phyloP scores from a whole-genome alignment of 495 filamentous ascomycete genomes.

The Aspergillus leporis region DNA sequence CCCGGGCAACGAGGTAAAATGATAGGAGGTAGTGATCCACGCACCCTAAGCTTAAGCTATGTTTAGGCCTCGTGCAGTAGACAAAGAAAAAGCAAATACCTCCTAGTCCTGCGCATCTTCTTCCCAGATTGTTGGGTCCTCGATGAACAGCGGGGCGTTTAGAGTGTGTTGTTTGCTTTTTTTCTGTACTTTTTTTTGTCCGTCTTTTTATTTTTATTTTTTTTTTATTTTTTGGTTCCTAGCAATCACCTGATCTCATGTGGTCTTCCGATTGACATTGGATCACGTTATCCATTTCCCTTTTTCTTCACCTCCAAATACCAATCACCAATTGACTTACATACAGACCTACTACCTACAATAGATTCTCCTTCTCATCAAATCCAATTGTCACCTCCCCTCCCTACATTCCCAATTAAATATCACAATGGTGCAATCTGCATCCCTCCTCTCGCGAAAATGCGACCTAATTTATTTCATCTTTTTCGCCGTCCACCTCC shows the following conservation, averaged over 20 bases:
- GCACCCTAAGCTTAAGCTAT: slow-evolving; percentile 33
- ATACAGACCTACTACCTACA: not conserved
- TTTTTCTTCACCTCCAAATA: not conserved
- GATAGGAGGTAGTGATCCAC: slow-evolving; percentile 14
- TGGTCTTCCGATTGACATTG: not conserved
- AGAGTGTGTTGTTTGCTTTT: slow-evolving; percentile 14
- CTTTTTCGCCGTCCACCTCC: slow-evolving; percentile 69
- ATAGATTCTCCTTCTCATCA: not conserved
- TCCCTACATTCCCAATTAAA: not conserved
- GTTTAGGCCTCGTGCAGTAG: slow-evolving; percentile 24
- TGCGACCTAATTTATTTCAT: slow-evolving; percentile 62
- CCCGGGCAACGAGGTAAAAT: slow-evolving; percentile 13
- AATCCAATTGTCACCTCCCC: not conserved
- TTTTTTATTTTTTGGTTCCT: not conserved
- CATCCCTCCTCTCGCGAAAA: slow-evolving; percentile 46
- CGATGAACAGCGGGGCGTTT: slow-evolving; percentile 5
- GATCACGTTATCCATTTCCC: not conserved
- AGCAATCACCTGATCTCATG: not conserved
- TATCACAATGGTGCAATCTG: slow-evolving; percentile 11
- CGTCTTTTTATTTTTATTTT: not conserved
- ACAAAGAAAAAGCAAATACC: slow-evolving; percentile 31
- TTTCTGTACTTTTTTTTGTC: slow-evolving; percentile 11
- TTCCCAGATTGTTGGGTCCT: slow-evolving; percentile 5
- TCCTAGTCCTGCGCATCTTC: slow-evolving; percentile 12
- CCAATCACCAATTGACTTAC: no score